Base-by-base conservation (phyloP, 352 stramenopile genomes). In the Elongisporangium undulatum region DNA sequence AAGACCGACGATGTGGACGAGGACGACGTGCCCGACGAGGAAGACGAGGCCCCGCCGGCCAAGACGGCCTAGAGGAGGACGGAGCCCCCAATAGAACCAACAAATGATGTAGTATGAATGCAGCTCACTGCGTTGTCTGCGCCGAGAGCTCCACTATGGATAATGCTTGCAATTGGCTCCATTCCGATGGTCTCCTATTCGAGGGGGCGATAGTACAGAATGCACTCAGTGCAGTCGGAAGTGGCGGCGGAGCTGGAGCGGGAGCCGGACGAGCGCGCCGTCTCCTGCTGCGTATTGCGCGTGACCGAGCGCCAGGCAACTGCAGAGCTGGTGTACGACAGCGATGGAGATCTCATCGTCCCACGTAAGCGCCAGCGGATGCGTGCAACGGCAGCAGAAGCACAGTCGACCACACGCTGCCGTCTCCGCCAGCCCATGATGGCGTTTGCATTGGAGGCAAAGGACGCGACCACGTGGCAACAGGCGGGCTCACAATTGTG, bases 1-100 rank as follows among this genome's bases (percentile, higher is more conserved):
- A 96, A 98, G 72, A 99, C 95, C 1, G 95, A 98, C 70, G 82
- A 97, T 58, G 91, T 98, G 69, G 89, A 93, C 62, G 89, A 97
- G 50, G 85, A 95, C 24, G 87, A 96, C 10, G 86, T 96, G 49
- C 83, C 93, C 21, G 74, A 82, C 17, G 75, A 90, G 34, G 73
- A 87, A 8, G 76, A 82, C 38, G 82, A 78, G 51, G n/a, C n/a
- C n/a, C n/a, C 29, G 29, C 9, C 29, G 29, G 9, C 29, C 29
- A 6, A 41, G 29, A 41, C 8, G 29, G 29, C 29, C 9, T 41
- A 41, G 29, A 41, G 29, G 13, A n/a, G n/a, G n/a, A n/a, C n/a
- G n/a, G n/a, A n/a, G n/a, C n/a, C n/a, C n/a, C 29, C 29, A 2
- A 41, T 4, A 41, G 29, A 41, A 41, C 13, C 8, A 9, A 41